Evolutionary conservation across 2,329 filamentous ascomycete species (phyloP).

Genomic region (Fusarium sp.): DNA sequence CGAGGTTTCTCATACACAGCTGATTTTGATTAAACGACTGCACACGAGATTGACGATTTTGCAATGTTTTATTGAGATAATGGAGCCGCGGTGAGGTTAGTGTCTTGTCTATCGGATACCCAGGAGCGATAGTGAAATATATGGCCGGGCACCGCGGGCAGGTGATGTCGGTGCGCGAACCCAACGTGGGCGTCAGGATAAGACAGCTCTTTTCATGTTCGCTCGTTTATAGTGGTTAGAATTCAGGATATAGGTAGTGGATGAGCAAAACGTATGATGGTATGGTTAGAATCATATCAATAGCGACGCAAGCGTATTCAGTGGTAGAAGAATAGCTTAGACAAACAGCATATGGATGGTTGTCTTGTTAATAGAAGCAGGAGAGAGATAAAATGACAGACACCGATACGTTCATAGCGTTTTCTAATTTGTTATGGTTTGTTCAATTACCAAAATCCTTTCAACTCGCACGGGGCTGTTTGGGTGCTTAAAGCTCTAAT

Average conservation of each 20-base stretch:
- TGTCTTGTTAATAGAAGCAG: slow-evolving; percentile 43
- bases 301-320: slow-evolving; percentile 25
- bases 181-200: slow-evolving; percentile 21
- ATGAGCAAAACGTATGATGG: slow-evolving; percentile 37
- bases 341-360: slow-evolving; percentile 34
- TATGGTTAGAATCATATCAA: slow-evolving; percentile 20
- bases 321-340: slow-evolving; percentile 30
- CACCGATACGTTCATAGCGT: background rate
- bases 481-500: background rate
- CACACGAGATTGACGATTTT: slow-evolving; percentile 39
- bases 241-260: slow-evolving; percentile 39
- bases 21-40: slow-evolving; percentile 75
- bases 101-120: slow-evolving; percentile 48
- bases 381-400: slow-evolving; percentile 15
- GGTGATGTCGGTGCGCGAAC: slow-evolving; percentile 37
- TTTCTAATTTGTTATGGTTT: too few relatives aligned
- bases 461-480: too few relatives aligned
- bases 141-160: slow-evolving; percentile 39
- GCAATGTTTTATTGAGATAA: slow-evolving; percentile 40
- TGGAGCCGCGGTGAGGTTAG: slow-evolving; percentile 42
- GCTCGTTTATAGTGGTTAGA: slow-evolving; percentile 34
- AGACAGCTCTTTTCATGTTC: slow-evolving; percentile 24
- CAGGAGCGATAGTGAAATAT: slow-evolving; percentile 45
- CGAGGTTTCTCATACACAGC: slow-evolving; percentile 97
- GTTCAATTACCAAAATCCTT: background rate